Evolutionary conservation across 192 early-diverging fungal genomes (phyloP).

Genomic region (Rhizophagus clarus): DNA sequence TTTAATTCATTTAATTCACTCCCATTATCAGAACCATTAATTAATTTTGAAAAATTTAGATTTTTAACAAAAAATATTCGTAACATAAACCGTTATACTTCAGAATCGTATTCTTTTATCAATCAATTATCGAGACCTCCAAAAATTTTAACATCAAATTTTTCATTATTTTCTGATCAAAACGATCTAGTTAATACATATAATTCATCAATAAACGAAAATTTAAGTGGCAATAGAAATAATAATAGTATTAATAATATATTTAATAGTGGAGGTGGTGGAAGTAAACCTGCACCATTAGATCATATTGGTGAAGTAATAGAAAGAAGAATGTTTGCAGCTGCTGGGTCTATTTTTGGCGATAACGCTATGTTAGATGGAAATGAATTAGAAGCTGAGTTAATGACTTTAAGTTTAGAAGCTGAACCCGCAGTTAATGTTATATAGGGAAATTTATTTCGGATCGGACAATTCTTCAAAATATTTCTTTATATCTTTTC

Average conservation of each 20-base stretch:
- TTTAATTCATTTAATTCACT: background rate
- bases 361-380: constrained; percentile 13
- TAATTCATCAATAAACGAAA: background rate
- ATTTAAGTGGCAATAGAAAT: background rate
- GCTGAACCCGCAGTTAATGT: background rate
- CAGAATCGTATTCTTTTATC: constrained; percentile 17
- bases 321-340: constrained; percentile 15
- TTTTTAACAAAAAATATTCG: constrained; percentile 42
- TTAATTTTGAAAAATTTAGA: constrained; percentile 57
- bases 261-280: background rate
- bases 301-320: constrained; percentile 27
- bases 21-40: constrained; percentile 16
- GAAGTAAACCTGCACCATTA: background rate
- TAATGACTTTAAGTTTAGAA: constrained; percentile 16
- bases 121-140: constrained; percentile 12
- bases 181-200: background rate
- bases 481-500: too few species aligned
- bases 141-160: background rate
- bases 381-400: constrained; percentile 23
- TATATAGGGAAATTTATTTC: too few species aligned
- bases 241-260: background rate
- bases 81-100: constrained; percentile 22
- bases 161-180: too few species aligned
- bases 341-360: constrained; percentile 20
- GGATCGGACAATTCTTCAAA: too few species aligned